These are phyloP conservation scores for Colletotrichum sojae DNA, from an alignment of 2,329 filamentous ascomycete species.

Conservation along the genomic window DNA sequence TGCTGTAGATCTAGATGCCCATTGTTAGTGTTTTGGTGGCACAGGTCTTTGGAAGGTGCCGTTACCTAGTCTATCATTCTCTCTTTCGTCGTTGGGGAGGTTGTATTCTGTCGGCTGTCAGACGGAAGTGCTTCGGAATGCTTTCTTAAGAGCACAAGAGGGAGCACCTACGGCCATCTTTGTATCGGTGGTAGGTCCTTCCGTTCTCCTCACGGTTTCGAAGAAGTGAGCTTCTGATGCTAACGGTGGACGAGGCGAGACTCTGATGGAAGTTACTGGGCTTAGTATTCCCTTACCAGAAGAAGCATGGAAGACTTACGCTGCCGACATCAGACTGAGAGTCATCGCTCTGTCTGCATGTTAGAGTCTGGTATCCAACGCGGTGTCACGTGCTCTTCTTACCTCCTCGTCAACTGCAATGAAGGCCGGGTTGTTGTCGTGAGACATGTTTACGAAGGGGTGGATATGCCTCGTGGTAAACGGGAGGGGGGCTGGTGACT, in stretches of 20 bases:
- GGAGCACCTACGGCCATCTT: background rate
- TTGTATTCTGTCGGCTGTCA: constrained; percentile 8
- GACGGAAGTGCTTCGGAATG: too few relatives aligned
- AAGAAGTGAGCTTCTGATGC: constrained; percentile 52
- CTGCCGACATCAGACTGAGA: too few relatives aligned
- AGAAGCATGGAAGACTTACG: too few relatives aligned
- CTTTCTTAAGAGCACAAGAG: background rate
- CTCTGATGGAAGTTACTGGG: background rate
- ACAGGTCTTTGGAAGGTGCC: background rate
- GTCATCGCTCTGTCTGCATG: too few relatives aligned
- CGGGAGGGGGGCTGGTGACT: too few relatives aligned
- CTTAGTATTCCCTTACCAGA: too few relatives aligned
- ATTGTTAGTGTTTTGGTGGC: background rate
- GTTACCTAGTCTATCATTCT: constrained; percentile 7
- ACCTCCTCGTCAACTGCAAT: too few relatives aligned
- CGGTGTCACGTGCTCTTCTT: too few relatives aligned
- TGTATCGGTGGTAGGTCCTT: constrained; percentile 53
- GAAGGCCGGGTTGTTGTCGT: too few relatives aligned
- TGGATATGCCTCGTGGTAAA: too few relatives aligned
- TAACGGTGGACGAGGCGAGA: constrained; percentile 44
- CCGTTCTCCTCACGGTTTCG: constrained; percentile 54
- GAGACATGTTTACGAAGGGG: too few relatives aligned
- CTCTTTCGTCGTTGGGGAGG: constrained; percentile 24
- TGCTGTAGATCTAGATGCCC: constrained; percentile 45
- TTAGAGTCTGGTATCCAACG: too few relatives aligned